Percentiles rank a stretch among this genome's conserved stretches.
Evolutionary conservation across 805 yeast species (phyloP).

Genomic region (Candida railenensis): DNA sequence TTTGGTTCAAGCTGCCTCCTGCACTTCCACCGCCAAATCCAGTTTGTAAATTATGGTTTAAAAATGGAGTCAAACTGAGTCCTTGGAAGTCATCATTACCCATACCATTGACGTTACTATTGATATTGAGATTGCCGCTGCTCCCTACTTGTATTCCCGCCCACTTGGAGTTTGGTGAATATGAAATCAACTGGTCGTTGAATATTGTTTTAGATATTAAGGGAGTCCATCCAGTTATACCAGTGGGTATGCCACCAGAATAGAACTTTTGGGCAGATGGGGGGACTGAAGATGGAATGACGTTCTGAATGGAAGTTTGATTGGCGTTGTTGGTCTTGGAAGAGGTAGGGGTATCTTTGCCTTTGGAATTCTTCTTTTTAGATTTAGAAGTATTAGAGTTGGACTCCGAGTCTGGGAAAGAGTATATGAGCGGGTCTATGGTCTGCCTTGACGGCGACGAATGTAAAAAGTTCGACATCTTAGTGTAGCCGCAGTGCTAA

Average conservation of each 20-base stretch:
- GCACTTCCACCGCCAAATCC: conserved; percentile 6
- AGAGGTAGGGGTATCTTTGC: background rate
- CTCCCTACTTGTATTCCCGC: background rate
- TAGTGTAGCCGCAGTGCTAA: too few species aligned
- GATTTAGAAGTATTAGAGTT: background rate
- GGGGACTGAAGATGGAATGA: conserved; percentile 1
- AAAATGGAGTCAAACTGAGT: conserved; percentile 41
- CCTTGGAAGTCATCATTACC: conserved; percentile 25
- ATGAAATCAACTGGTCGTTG: conserved; percentile 32
- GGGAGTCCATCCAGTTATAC: conserved; percentile 44
- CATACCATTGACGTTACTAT: conserved; percentile 5
- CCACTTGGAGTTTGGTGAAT: conserved; percentile 33
- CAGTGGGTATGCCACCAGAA: conserved; percentile 9
- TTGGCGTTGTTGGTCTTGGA: background rate
- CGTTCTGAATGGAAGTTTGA: background rate
- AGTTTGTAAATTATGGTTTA: conserved; percentile 27
- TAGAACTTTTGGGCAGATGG: conserved; percentile 21
- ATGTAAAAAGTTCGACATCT: conserved; percentile 28
- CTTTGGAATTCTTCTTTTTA: conserved; percentile 8
- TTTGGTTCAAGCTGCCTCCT: conserved; percentile 17
- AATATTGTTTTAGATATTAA: conserved; percentile 35
- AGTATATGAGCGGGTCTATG: conserved; percentile 35
- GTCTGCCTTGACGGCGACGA: conserved; percentile 35
- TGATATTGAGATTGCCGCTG: background rate
- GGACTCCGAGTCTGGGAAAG: background rate